Evolutionary conservation across 1,284 basidiomycete genomes (phyloP).

Genomic region (Cryptococcus floricola): DNA sequence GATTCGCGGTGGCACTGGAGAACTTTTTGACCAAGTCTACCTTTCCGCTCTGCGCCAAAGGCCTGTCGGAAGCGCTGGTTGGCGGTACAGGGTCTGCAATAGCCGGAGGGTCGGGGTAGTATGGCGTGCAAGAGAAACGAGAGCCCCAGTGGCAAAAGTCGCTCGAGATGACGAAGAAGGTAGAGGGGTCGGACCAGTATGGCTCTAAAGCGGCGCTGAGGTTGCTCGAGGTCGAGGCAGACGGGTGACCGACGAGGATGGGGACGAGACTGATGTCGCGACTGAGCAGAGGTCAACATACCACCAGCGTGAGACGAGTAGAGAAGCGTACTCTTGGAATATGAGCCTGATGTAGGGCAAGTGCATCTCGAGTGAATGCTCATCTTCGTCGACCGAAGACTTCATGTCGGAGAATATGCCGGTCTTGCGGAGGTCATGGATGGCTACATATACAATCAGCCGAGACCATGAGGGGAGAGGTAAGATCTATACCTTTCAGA

Average conservation of each 20-base stretch:
- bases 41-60: no score
- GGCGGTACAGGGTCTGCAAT: slow-evolving; percentile 52
- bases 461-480: background rate
- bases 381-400: slow-evolving; percentile 73
- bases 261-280: slow-evolving; percentile 75
- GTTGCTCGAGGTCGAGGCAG: slow-evolving; percentile 56
- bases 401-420: slow-evolving; percentile 70
- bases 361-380: slow-evolving; percentile 98
- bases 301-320: background rate
- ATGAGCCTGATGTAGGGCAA: slow-evolving; percentile 85
- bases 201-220: slow-evolving; percentile 73
- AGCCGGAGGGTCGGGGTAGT: slow-evolving; percentile 66
- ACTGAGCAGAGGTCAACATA: slow-evolving; percentile 37
- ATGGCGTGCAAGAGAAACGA: slow-evolving; percentile 85
- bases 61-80: slow-evolving; percentile 37
- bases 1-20: slow-evolving; percentile 59
- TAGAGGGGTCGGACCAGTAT: slow-evolving; percentile 70
- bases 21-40: slow-evolving; percentile 27
- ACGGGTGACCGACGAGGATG: slow-evolving; percentile 82
- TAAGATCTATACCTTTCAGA: slow-evolving; percentile 61
- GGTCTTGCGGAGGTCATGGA: slow-evolving; percentile 63
- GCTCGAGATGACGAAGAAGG: slow-evolving; percentile 84
- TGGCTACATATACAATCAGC: slow-evolving; percentile 53
- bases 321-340: slow-evolving; percentile 64
- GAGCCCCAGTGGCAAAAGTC: slow-evolving; percentile 99